A percentile compares a stretch with the other conserved stretches of the same genome.
These are phyloP conservation scores for Chenopodium quinoa DNA, from an alignment of 148 eudicot genomes.

Conservation along the genomic window DNA sequence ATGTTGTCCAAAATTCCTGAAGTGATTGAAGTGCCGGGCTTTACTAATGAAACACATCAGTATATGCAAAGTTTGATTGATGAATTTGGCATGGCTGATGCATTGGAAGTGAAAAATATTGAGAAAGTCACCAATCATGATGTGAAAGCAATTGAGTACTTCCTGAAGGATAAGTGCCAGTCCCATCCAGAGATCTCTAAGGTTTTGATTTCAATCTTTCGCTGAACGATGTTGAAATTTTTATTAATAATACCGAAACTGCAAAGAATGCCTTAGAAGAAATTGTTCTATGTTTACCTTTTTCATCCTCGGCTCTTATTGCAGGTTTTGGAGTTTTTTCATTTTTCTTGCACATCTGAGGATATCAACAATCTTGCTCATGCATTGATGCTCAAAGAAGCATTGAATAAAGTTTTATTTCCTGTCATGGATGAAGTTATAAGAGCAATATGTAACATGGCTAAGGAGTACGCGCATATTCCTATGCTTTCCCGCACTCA, in stretches of 20 bases:
- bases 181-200: slow-evolving; percentile 72
- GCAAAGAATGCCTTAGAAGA: neutral
- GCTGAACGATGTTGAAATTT: neutral
- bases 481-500: slow-evolving; percentile 98
- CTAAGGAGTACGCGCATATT: slow-evolving; percentile 57
- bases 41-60: slow-evolving; percentile 55
- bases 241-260: neutral
- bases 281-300: neutral
- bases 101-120: slow-evolving; percentile 74
- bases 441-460: slow-evolving; percentile 51
- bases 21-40: slow-evolving; percentile 73
- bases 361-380: slow-evolving; percentile 97
- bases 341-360: slow-evolving; percentile 96
- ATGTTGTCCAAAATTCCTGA: slow-evolving; percentile 76
- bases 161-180: slow-evolving; percentile 76
- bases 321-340: slow-evolving; percentile 93
- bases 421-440: slow-evolving; percentile 77
- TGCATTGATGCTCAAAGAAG: slow-evolving; percentile 86
- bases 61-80: slow-evolving; percentile 61
- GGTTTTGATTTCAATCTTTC: slow-evolving; percentile 37
- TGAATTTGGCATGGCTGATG: slow-evolving; percentile 64
- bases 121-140: slow-evolving; percentile 95
- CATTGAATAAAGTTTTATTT: slow-evolving; percentile 44
- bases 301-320: neutral
- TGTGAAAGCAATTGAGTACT: slow-evolving; percentile 94